Percentiles rank a stretch among this genome's conserved stretches.
phyloP scores from a whole-genome alignment of 2,329 filamentous ascomycete species.

The Sordariomycetes sp. region DNA sequence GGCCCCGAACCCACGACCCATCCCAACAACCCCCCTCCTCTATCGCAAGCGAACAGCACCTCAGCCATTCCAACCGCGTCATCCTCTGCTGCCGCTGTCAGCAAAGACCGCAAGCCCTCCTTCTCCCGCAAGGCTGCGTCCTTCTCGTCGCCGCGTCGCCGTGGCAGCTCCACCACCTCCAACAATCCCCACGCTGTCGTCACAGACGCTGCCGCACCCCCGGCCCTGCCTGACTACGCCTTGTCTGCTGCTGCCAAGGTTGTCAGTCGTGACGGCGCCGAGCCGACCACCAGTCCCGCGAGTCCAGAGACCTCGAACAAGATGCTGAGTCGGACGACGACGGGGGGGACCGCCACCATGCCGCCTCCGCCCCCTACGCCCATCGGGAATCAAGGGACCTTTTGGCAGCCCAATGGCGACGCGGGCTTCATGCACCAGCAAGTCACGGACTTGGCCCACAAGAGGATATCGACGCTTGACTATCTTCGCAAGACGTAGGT shows the following conservation, averaged over 20 bases:
- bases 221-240: conserved; percentile 45
- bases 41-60: conserved; percentile 2
- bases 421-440: conserved; percentile 44
- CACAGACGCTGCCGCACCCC: conserved; percentile 37
- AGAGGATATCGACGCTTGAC: conserved; percentile 88
- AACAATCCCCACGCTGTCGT: conserved; percentile 22
- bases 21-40: conserved; percentile 2
- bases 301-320: conserved; percentile 23
- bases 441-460: conserved; percentile 78
- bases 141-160: conserved; percentile 33
- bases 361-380: conserved; percentile 12
- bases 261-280: conserved; percentile 17
- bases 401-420: conserved; percentile 32
- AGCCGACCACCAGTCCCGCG: conserved; percentile 11
- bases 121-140: conserved; percentile 46
- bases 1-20: conserved; percentile 9
- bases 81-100: conserved; percentile 10
- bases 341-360: conserved; percentile 15
- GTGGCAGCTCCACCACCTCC: conserved; percentile 21
- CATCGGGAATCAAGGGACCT: conserved; percentile 2
- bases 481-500: conserved; percentile 87
- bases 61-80: conserved; percentile 4
- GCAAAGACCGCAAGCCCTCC: conserved; percentile 41
- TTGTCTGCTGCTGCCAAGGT: conserved; percentile 39
- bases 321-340: conserved; percentile 34